Evolutionary conservation across 2,329 filamentous ascomycete species (phyloP).

Genomic region (Malbranchea cinnamomea): DNA sequence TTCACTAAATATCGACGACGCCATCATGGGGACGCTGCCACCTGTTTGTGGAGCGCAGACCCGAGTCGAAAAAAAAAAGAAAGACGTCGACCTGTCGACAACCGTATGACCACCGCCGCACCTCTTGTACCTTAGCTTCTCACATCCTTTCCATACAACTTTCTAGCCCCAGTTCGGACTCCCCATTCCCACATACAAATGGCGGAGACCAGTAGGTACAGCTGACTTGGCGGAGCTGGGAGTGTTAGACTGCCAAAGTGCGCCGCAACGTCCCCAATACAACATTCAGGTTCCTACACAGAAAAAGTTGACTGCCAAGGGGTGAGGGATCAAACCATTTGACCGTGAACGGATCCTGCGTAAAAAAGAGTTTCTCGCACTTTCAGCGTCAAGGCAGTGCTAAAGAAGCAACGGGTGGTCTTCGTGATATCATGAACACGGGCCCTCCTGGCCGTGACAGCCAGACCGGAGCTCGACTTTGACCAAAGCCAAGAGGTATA

Average conservation of each 20-base stretch:
- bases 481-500: slow-evolving; percentile 9
- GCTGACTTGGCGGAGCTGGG: slow-evolving; percentile 6
- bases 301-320: slow-evolving; percentile 8
- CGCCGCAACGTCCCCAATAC: slow-evolving; percentile 12
- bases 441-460: slow-evolving; percentile 6
- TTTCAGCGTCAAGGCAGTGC: slow-evolving; percentile 10
- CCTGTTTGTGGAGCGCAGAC: slow-evolving; percentile 3
- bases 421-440: slow-evolving; percentile 7
- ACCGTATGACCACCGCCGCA: slow-evolving; percentile 9
- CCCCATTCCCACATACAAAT: slow-evolving; percentile 8
- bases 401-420: slow-evolving; percentile 10
- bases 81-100: slow-evolving; percentile 10
- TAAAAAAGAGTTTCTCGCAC: slow-evolving; percentile 12
- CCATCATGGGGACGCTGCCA: slow-evolving; percentile 8
- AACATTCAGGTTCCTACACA: slow-evolving; percentile 7
- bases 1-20: slow-evolving; percentile 8
- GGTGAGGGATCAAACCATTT: slow-evolving; percentile 9
- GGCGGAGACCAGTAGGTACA: slow-evolving; percentile 2
- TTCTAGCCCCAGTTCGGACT: slow-evolving; percentile 8
- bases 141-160: slow-evolving; percentile 6
- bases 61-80: slow-evolving; percentile 3
- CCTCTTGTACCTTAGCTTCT: slow-evolving; percentile 6
- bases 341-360: slow-evolving; percentile 12
- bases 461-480: slow-evolving; percentile 11
- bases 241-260: slow-evolving; percentile 9